Evolutionary conservation across 1,284 basidiomycete species (phyloP), one percentile per base, ranked within the genome.

Genomic region (Calocybe gambosa): DNA sequence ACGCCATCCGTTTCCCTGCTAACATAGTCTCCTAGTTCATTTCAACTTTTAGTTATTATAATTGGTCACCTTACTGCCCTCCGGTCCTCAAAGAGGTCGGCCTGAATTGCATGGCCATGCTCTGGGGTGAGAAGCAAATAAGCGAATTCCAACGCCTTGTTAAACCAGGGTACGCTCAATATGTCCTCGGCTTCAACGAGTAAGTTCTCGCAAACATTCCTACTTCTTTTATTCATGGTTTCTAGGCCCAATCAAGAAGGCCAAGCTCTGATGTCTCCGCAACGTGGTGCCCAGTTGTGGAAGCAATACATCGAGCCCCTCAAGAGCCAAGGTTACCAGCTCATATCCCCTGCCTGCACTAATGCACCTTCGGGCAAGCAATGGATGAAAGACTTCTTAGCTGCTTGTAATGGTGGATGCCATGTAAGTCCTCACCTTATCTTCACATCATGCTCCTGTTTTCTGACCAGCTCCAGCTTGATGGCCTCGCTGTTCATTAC

Each of bases 111-210:
- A 71, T 75, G 51, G 76, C 82, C 46, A 85, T 86, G 85, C 64
- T 87, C 9, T 89, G 85, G 84, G 81, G 85, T 55, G 50, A 55
- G 2, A 69, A 73, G 42, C 69, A 79, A 52, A 59, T 70, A 34
- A 39, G 38, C 9, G 62, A 70, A 1, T 81, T 80, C 58, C 50
- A 66, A 51, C 52, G 56, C 1, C 61, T 67, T 53, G 77, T 78
- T 37, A 63, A 66, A 16, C 58, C 68, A 42, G 72, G 76, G 47
- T 71, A 79, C 43, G 74, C 80, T 46, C 67, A 73, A 36, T 62
- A 66, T 49, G 75, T 76, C 43, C 59, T 89, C 33, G 84, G 80
- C 50, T 70, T 78, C 64, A 92, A 90, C 63, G 86, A 88, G 84
- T 85, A 55, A 25, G 80, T 5, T 9, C 28, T 15, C 31, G 29